A percentile compares a stretch with the other conserved stretches of the same genome.
Conservation (phyloP, 2,329 filamentous ascomycete genomes). For the Fusarium equiseti region DNA sequence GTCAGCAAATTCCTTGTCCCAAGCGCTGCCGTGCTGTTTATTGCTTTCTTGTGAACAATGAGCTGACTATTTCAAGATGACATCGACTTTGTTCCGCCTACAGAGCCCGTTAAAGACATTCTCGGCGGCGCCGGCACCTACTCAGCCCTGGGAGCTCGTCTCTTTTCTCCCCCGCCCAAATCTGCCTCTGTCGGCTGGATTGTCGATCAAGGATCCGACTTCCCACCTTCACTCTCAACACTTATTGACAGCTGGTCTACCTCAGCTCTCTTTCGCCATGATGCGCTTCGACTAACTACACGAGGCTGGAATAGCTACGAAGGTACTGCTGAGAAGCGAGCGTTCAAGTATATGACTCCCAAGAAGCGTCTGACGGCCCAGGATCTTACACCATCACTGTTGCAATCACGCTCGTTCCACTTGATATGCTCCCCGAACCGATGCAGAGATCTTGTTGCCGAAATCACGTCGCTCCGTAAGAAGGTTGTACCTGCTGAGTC, state of each 20-base stretch:
- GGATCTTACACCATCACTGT: conserved; percentile 74
- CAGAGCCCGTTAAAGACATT: conserved; percentile 76
- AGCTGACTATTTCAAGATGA: conserved; percentile 71
- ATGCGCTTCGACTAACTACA: conserved; percentile 79
- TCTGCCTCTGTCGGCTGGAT: conserved; percentile 87
- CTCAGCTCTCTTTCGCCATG: conserved; percentile 74
- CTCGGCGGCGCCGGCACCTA: conserved; percentile 92
- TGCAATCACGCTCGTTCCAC: conserved; percentile 84
- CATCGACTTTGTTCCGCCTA: conserved; percentile 84
- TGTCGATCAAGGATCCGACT: conserved; percentile 89
- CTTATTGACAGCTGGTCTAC: conserved; percentile 82
- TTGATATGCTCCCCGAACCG: conserved; percentile 85
- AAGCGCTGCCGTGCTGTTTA: not conserved
- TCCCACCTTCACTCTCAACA: conserved; percentile 73
- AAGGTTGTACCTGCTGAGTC: conserved; percentile 50
- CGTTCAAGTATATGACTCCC: conserved; percentile 88
- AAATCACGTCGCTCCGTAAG: conserved; percentile 73
- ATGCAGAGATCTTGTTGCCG: conserved; percentile 79
- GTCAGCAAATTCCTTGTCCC: conserved; percentile 55
- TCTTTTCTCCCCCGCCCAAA: conserved; percentile 79
- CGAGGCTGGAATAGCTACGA: conserved; percentile 94
- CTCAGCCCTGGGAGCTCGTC: conserved; percentile 86
- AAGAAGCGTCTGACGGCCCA: conserved; percentile 83
- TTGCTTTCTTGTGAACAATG: not conserved
- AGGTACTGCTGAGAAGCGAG: conserved; percentile 73